Percentiles rank a stretch among this genome's conserved stretches.
These are phyloP conservation scores for Aspergillus carlsbadensis DNA, from an alignment of 495 filamentous ascomycete species.

Conservation along the genomic window DNA sequence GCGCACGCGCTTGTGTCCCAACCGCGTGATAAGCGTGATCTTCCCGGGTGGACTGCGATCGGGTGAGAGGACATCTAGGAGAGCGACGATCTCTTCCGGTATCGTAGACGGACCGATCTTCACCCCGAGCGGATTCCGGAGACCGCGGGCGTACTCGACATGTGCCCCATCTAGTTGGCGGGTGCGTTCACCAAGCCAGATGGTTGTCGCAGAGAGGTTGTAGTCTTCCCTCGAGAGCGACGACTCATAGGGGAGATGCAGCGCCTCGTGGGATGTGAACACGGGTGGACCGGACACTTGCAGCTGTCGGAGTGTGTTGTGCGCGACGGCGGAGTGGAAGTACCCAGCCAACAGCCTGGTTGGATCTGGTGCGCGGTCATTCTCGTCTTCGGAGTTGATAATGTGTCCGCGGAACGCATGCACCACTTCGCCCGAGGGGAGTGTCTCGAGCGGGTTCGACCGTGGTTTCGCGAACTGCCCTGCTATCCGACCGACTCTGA, in stretches of 20 bases:
- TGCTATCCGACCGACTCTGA: constrained; percentile 6
- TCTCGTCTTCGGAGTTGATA: constrained; percentile 6
- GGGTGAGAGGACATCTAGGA: constrained; percentile 1
- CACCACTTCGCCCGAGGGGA: not conserved
- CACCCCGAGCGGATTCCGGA: constrained; percentile 7
- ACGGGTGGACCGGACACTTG: not conserved
- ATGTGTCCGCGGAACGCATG: constrained; percentile 9
- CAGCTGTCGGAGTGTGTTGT: not conserved
- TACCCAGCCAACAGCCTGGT: constrained; percentile 2
- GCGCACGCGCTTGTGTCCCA: not conserved
- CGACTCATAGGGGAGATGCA: constrained; percentile 8
- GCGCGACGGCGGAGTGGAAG: constrained; percentile 3
- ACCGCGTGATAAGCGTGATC: constrained; percentile 1
- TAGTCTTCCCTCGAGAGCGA: constrained; percentile 3
- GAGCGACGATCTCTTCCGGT: not conserved
- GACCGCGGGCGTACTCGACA: constrained; percentile 6
- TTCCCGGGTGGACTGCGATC: not conserved
- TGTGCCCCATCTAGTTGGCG: constrained; percentile 9
- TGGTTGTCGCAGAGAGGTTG: constrained; percentile 4
- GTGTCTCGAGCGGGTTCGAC: constrained; percentile 8
- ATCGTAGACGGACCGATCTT: constrained; percentile 3
- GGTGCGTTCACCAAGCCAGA: constrained; percentile 12
- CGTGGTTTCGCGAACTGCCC: constrained; percentile 13
- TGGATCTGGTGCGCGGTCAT: not conserved
- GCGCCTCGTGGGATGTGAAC: constrained; percentile 10